phyloP scores from a whole-genome alignment of 108 stramenopile species.

The Nitzschia sp. region DNA sequence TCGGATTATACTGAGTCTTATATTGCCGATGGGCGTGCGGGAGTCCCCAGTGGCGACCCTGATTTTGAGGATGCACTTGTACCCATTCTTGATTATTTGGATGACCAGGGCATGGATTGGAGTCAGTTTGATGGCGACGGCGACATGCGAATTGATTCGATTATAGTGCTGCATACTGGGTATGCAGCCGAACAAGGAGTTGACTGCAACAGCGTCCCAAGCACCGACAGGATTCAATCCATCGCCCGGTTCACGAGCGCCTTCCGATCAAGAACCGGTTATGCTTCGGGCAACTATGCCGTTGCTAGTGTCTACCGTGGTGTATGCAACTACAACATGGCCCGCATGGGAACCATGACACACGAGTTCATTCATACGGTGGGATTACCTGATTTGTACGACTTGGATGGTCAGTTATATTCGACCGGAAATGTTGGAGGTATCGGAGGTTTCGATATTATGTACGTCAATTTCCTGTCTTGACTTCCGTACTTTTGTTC shows the following conservation, averaged over 20 bases:
- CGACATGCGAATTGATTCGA: slow-evolving; percentile 17
- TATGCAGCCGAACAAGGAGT: slow-evolving; percentile 59
- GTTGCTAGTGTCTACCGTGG: slow-evolving; percentile 37
- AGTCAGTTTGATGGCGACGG: slow-evolving; percentile 10
- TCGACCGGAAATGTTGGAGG: slow-evolving; percentile 16
- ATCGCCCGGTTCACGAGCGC: not conserved
- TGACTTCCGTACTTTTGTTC: too few species aligned
- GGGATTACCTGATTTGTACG: slow-evolving; percentile 40
- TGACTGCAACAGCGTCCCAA: slow-evolving; percentile 12
- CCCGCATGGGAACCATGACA: slow-evolving; percentile 26
- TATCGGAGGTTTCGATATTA: slow-evolving; percentile 27
- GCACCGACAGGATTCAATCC: slow-evolving; percentile 12
- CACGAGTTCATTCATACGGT: slow-evolving; percentile 36
- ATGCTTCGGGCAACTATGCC: slow-evolving; percentile 35
- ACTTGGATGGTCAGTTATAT: not conserved
- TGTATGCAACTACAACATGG: slow-evolving; percentile 10
- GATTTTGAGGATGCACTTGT: slow-evolving; percentile 20
- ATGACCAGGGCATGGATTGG: slow-evolving; percentile 9
- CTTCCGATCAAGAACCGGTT: not conserved
- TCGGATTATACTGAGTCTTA: slow-evolving; percentile 48
- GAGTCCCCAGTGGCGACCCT: slow-evolving; percentile 8
- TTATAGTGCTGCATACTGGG: slow-evolving; percentile 52
- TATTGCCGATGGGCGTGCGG: slow-evolving; percentile 44
- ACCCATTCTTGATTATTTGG: slow-evolving; percentile 9
- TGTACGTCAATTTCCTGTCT: slow-evolving; percentile 23